A percentile compares a stretch with the other conserved stretches of the same genome.
Conservation (phyloP, 495 filamentous ascomycete genomes). For the Penicillium riverlandense region DNA sequence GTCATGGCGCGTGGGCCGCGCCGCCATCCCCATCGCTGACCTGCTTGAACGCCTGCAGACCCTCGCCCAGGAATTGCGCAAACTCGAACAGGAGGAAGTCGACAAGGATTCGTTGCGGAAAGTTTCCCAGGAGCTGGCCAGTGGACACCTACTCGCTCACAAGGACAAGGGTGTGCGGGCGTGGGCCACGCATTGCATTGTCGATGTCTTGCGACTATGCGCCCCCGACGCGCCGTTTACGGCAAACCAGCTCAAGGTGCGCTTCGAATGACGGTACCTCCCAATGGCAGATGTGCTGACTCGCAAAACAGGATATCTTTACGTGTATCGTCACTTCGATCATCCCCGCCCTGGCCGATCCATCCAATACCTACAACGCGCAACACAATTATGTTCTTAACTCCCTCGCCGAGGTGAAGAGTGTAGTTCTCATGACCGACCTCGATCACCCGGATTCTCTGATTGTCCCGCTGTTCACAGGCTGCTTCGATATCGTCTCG, state of each 20-base stretch:
- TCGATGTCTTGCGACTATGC: conserved; percentile 89
- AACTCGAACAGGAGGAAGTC: conserved; percentile 81
- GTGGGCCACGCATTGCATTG: conserved; percentile 79
- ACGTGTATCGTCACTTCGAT: conserved; percentile 76
- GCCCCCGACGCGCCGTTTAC: conserved; percentile 96
- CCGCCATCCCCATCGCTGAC: conserved; percentile 72
- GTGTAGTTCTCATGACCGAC: conserved; percentile 88
- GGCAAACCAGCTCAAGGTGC: conserved; percentile 79
- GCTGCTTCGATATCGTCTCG: conserved; percentile 89
- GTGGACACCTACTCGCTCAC: conserved; percentile 73
- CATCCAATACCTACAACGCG: conserved; percentile 82
- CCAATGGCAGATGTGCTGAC: neutral
- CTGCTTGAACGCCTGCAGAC: conserved; percentile 73
- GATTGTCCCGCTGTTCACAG: conserved; percentile 70
- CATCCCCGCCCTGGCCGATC: conserved; percentile 79
- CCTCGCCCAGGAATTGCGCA: conserved; percentile 75
- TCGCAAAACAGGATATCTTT: conserved; percentile 70
- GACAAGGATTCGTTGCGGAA: conserved; percentile 72
- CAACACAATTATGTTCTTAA: conserved; percentile 87
- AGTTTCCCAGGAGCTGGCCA: conserved; percentile 84
- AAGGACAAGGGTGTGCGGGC: conserved; percentile 91
- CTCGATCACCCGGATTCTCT: conserved; percentile 71
- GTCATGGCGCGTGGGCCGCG: conserved; percentile 85
- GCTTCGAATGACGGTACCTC: conserved; percentile 2
- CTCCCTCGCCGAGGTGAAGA: conserved; percentile 88